Conservation (phyloP, 2,329 filamentous ascomycete species). For the Dactylella cylindrospora region DNA sequence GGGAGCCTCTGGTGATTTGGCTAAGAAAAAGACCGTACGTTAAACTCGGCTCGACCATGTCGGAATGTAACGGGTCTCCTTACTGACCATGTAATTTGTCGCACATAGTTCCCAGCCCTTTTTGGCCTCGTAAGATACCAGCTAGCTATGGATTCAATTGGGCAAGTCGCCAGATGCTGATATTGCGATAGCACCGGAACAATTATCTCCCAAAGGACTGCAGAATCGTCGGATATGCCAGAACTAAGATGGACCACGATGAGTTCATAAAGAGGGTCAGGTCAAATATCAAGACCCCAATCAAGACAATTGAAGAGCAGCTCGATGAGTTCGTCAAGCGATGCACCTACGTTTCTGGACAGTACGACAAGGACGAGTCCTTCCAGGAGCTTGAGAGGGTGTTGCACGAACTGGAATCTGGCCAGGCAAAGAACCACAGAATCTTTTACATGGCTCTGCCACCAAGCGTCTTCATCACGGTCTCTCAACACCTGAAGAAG, state of each 20-base stretch:
- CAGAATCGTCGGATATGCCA: slow-evolving; percentile 96
- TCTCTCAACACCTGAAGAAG: slow-evolving; percentile 94
- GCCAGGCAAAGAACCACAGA: slow-evolving; percentile 78
- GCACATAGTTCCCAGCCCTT: slow-evolving; percentile 80
- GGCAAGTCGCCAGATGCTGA: neutral
- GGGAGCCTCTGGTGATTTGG: slow-evolving; percentile 93
- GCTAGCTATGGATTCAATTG: slow-evolving; percentile 33
- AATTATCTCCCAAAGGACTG: slow-evolving; percentile 97
- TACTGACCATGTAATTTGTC: slow-evolving; percentile 20
- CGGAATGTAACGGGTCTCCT: slow-evolving; percentile 30
- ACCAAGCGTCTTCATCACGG: slow-evolving; percentile 95
- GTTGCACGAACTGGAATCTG: slow-evolving; percentile 79
- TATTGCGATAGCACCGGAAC: slow-evolving; percentile 76
- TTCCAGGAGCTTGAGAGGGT: slow-evolving; percentile 84
- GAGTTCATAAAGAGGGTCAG: slow-evolving; percentile 93
- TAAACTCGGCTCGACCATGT: neutral
- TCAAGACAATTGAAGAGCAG: slow-evolving; percentile 95
- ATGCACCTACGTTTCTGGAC: slow-evolving; percentile 93
- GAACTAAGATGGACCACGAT: slow-evolving; percentile 98
- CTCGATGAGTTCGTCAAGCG: slow-evolving; percentile 82
- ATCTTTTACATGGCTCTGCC: slow-evolving; percentile 99
- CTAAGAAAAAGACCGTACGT: slow-evolving; percentile 97
- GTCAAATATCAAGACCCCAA: slow-evolving; percentile 98
- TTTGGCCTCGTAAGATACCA: slow-evolving; percentile 82
- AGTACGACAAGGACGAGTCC: slow-evolving; percentile 95